A percentile compares a stretch with the other conserved stretches of the same genome.
Evolutionary conservation across 2,329 filamentous ascomycete genomes (phyloP).

Genomic region (Stromatinia cepivora): DNA sequence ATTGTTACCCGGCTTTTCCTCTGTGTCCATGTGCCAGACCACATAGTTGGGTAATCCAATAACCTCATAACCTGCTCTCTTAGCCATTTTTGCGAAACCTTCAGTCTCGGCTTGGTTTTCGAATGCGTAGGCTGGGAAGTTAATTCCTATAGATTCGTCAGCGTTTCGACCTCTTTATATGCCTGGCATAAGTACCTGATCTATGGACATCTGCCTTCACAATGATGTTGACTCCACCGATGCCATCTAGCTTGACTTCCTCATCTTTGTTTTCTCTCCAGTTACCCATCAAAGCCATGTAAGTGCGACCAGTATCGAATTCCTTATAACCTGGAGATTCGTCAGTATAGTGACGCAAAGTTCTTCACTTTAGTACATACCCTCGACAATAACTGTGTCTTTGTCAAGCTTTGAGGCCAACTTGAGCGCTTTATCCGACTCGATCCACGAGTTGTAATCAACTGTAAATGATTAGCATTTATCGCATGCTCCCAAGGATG

Average conservation of each 20-base stretch:
- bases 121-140: slow-evolving; percentile 94
- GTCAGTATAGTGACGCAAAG: slow-evolving; percentile 23
- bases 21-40: slow-evolving; percentile 97
- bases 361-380: slow-evolving; percentile 44
- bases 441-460: slow-evolving; percentile 99
- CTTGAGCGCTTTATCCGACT: slow-evolving; percentile 80
- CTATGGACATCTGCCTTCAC: slow-evolving; percentile 98
- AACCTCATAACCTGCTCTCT: slow-evolving; percentile 89
- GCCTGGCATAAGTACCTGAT: slow-evolving; percentile 61
- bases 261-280: slow-evolving; percentile 90
- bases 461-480: slow-evolving; percentile 53
- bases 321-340: slow-evolving; percentile 75
- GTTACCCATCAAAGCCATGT: slow-evolving; percentile 90
- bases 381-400: slow-evolving; percentile 85
- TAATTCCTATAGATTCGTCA: slow-evolving; percentile 67
- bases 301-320: slow-evolving; percentile 83
- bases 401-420: slow-evolving; percentile 73
- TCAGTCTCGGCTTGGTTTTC: slow-evolving; percentile 99
- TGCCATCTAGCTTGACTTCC: slow-evolving; percentile 89
- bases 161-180: slow-evolving; percentile 20
- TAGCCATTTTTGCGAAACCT: slow-evolving; percentile 98
- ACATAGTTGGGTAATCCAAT: slow-evolving; percentile 94
- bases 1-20: slow-evolving; percentile 83
- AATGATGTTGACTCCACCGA: slow-evolving; percentile 95
- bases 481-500: slow-evolving; percentile 29